Evolutionary conservation across 352 stramenopile genomes (phyloP).

Genomic region (Saprolegnia parasitica): DNA sequence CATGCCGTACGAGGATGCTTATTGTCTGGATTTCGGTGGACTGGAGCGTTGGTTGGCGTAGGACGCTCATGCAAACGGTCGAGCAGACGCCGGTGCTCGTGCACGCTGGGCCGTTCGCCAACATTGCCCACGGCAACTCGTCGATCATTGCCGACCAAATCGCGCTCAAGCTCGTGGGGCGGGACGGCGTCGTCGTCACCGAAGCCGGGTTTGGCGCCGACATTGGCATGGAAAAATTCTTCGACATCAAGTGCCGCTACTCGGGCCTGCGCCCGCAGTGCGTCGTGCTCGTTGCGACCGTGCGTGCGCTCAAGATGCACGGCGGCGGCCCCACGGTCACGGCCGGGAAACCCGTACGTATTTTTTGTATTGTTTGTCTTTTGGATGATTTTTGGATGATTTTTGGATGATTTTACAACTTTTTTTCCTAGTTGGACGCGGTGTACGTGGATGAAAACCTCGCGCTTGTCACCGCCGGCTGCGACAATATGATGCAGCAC

Average conservation of each 20-base stretch:
- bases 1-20: conserved; percentile 53
- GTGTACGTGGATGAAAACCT: conserved; percentile 36
- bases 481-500: conserved; percentile 93
- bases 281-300: conserved; percentile 97
- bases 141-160: conserved; percentile 97
- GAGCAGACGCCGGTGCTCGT: conserved; percentile 95
- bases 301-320: conserved; percentile 99
- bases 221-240: conserved; percentile 98
- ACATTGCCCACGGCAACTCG: conserved; percentile 97
- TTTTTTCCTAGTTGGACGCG: conserved; percentile 26
- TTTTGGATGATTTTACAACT: no score
- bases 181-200: conserved; percentile 95
- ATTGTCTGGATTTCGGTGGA: no score
- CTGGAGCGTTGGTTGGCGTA: no score
- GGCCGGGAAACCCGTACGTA: conserved; percentile 87
- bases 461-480: conserved; percentile 88
- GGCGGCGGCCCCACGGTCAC: conserved; percentile 94
- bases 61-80: conserved; percentile 96
- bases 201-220: conserved; percentile 98
- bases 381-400: no score
- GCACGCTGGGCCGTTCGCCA: conserved; percentile 97
- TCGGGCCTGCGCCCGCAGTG: conserved; percentile 94
- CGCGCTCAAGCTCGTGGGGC: conserved; percentile 89
- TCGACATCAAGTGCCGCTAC: conserved; percentile 98
- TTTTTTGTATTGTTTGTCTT: no score